These are phyloP conservation scores for Fusarium sp. DNA, from an alignment of 2,329 filamentous ascomycete species.

Conservation along the genomic window DNA sequence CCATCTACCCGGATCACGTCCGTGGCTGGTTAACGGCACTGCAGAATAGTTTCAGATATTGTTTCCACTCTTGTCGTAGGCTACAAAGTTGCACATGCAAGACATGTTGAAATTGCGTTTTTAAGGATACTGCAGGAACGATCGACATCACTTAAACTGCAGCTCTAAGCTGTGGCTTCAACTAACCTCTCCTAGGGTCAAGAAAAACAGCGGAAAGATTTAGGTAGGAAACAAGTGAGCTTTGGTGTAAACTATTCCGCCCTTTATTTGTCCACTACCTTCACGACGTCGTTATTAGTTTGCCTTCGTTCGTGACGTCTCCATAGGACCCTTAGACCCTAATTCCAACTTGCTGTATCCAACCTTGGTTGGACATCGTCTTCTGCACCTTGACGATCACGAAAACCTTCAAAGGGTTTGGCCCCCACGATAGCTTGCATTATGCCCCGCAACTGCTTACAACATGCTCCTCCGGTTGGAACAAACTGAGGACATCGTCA, in stretches of 20 bases:
- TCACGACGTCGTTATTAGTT: rapidly evolving
- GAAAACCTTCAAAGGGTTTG: background rate
- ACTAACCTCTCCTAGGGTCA: rapidly evolving
- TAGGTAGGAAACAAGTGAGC: rapidly evolving
- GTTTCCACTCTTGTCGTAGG: background rate
- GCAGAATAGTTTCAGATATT: background rate
- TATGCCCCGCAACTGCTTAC: background rate
- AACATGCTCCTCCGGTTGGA: background rate
- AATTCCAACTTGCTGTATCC: background rate
- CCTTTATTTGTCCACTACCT: rapidly evolving
- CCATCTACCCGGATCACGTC: background rate
- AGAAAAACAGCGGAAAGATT: background rate
- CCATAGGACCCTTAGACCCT: background rate
- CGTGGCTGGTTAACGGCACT: background rate
- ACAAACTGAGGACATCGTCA: background rate
- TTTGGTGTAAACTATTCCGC: background rate
- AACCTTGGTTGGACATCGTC: background rate
- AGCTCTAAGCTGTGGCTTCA: background rate
- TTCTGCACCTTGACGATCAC: background rate
- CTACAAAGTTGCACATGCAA: background rate
- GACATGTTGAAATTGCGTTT: background rate
- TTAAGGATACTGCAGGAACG: background rate
- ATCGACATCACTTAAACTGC: background rate
- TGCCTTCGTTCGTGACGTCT: background rate
- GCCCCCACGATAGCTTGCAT: background rate